phyloP scores from a whole-genome alignment of 768 basidiomycete genomes.

The Amanita rubescens region DNA sequence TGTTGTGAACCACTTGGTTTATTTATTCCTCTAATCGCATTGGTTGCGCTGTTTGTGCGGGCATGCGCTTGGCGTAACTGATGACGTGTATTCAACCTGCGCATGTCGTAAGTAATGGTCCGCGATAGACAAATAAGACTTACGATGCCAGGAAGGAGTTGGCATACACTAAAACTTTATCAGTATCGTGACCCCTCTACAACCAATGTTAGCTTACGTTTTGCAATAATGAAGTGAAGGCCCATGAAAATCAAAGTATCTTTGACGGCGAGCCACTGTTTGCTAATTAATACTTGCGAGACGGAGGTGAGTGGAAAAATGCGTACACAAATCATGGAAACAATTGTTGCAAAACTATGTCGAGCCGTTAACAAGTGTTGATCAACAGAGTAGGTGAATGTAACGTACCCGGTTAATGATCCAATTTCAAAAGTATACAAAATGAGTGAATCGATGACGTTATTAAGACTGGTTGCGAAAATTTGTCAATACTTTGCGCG shows the following conservation, averaged over 20 bases:
- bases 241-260: conserved; percentile 40
- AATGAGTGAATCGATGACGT: conserved; percentile 30
- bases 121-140: not conserved
- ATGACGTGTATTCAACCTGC: conserved; percentile 17
- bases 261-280: conserved; percentile 39
- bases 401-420: conserved; percentile 27
- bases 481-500: not conserved
- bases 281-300: not conserved
- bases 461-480: conserved; percentile 22
- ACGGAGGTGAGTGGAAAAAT: not conserved
- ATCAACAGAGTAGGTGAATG: not conserved
- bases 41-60: not conserved
- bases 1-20: not conserved
- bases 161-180: conserved; percentile 32
- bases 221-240: conserved; percentile 41
- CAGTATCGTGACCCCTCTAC: not conserved
- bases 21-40: too few relatives aligned
- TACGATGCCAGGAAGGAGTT: conserved; percentile 36
- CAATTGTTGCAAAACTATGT: conserved; percentile 33
- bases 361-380: not conserved
- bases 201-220: conserved; percentile 22
- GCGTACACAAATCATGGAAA: conserved; percentile 43
- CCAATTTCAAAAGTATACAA: conserved; percentile 38
- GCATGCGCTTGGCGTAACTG: conserved; percentile 13
- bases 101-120: not conserved